Evolutionary conservation across 176 grass and related monocot genomes (phyloP).

Genomic region (Cenchrus americanus): DNA sequence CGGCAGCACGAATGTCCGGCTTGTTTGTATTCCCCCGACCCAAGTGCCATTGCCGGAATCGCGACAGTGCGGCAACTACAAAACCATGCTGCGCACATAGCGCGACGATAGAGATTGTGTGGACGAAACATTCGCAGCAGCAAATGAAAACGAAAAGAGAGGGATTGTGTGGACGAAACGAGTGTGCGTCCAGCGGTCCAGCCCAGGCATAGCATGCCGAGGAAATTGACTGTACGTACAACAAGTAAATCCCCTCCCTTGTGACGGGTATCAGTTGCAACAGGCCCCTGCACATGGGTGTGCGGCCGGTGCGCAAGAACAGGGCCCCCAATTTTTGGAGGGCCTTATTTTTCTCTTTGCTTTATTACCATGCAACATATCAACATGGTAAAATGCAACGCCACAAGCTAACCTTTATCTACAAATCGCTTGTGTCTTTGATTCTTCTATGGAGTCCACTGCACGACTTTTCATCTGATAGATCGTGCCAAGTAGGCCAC

Average conservation of each 20-base stretch:
- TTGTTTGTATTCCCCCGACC: not conserved
- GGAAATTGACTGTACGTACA: not conserved
- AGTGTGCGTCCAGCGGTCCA: not conserved
- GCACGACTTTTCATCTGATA: too few species aligned
- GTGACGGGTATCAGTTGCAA: too few species aligned
- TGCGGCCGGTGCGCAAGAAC: too few species aligned
- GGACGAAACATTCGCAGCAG: not conserved
- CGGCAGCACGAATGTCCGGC: not conserved
- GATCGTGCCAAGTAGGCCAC: too few species aligned
- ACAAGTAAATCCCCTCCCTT: not conserved
- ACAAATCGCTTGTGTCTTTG: too few species aligned
- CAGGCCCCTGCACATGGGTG: too few species aligned
- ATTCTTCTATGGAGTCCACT: too few species aligned
- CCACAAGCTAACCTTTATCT: too few species aligned
- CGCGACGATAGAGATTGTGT: not conserved
- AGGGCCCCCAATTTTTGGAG: too few species aligned
- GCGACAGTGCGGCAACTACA: constrained; percentile 1
- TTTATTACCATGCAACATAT: too few species aligned
- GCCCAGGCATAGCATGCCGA: not conserved
- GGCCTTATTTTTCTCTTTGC: too few species aligned
- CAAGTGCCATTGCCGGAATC: not conserved
- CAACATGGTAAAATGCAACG: too few species aligned
- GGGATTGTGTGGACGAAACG: not conserved
- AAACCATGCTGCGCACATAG: not conserved
- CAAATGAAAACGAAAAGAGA: not conserved